phyloP scores from a whole-genome alignment of 768 basidiomycete genomes.

The Termitomyces sp. region DNA sequence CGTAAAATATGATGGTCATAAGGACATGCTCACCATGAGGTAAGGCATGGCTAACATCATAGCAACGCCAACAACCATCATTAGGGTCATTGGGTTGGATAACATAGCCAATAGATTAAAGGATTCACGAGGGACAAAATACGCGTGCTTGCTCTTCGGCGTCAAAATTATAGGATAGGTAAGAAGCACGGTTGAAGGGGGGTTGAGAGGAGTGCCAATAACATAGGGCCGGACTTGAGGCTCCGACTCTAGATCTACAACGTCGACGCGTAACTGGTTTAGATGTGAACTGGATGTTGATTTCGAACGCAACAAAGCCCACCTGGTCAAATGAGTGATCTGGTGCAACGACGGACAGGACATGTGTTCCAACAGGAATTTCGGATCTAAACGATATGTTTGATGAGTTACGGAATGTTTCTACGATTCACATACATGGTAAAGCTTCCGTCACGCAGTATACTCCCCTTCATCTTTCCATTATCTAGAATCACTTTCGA shows the following conservation, averaged over 20 bases:
- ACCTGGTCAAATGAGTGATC: slow-evolving; percentile 73
- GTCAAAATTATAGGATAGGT: slow-evolving; percentile 56
- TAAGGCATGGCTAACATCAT: slow-evolving; percentile 75
- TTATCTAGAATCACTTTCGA: slow-evolving; percentile 59
- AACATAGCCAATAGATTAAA: slow-evolving; percentile 76
- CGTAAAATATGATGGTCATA: background rate
- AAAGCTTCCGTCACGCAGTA: slow-evolving; percentile 57
- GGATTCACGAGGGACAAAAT: slow-evolving; percentile 63
- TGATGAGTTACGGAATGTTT: background rate
- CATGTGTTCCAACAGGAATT: slow-evolving; percentile 62
- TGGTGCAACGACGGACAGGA: slow-evolving; percentile 62
- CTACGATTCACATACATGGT: slow-evolving; percentile 45
- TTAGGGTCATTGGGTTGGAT: slow-evolving; percentile 79
- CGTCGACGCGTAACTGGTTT: slow-evolving; percentile 62
- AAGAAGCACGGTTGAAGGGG: slow-evolving; percentile 47
- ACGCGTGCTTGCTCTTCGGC: slow-evolving; percentile 51
- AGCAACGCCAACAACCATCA: slow-evolving; percentile 61
- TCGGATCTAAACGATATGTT: slow-evolving; percentile 41
- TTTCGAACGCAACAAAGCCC: slow-evolving; percentile 2
- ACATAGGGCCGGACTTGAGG: slow-evolving; percentile 58
- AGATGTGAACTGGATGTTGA: slow-evolving; percentile 1
- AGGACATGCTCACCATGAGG: slow-evolving; percentile 51
- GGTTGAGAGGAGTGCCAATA: slow-evolving; percentile 62
- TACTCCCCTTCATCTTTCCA: slow-evolving; percentile 44
- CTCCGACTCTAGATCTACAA: slow-evolving; percentile 32